Base-by-base conservation (phyloP, 108 stramenopile species). In the Nitzschia inconspicua region DNA sequence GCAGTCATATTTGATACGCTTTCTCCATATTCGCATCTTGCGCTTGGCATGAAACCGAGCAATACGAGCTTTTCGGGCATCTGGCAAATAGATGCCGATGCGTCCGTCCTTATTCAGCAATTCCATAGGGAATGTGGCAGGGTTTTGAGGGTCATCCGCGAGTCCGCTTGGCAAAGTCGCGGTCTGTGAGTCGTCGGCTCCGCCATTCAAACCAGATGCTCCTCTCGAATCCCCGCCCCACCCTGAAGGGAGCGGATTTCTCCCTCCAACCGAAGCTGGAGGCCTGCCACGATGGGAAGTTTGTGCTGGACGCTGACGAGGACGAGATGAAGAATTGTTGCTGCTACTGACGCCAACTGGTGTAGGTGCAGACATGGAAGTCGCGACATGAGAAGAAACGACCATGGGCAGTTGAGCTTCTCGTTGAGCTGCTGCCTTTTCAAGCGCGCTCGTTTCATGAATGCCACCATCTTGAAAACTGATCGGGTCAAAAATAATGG, bases 1-100 rank as follows among this genome's bases (percentile, higher is more conserved):
- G 64, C 98, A 99, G 73, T 96, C 96, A 73, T 99, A 99, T 67
- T 99, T 99, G 75, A 99, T 97, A 34, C 93, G 84, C 73, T 99
- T 99, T 47, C 97, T 76, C 98, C 98, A 99, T 51, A 98, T 93
- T 25, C 98, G 85, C 62, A 79, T 87, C 60, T 85, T 89, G 30
- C 97, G 86, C 72, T 96, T 97, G 36, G 91, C 85, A 61, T 96
- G 97, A 57, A 99, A 99, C 44, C 93, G 86, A 30, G 94, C 95
- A 61, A 99, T 96, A 27, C 96, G 87, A 1, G 79, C 83, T 40
- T 70, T 75, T 3, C 98, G 85, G 68, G 96, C 94, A 22, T 95
- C 96, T 13, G 94, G 90, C 6, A 96, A 84, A 66, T 97, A 98
- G 20, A 95, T 93, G 0, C 97, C 97, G 53, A 98, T 93, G 14